phyloP scores from a whole-genome alignment of 768 basidiomycete genomes.

The Auricularia sp. region DNA sequence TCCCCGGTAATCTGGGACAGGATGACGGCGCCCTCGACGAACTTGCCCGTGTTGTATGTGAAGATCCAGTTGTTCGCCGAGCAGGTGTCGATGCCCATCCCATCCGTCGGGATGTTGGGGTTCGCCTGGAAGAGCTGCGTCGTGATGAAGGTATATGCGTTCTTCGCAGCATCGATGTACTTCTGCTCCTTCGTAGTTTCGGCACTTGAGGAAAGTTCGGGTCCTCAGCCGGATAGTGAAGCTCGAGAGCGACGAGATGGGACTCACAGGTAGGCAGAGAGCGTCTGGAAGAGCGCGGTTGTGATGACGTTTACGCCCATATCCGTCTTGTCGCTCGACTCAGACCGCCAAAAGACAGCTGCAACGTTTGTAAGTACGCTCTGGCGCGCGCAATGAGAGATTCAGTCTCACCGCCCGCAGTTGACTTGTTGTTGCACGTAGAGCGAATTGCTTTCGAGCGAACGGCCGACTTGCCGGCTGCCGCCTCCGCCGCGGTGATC shows the following conservation, averaged over 20 bases:
- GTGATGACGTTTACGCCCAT: conserved; percentile 39
- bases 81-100: conserved; percentile 37
- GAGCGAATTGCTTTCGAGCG: conserved; percentile 32
- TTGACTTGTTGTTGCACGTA: conserved; percentile 40
- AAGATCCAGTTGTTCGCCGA: conserved; percentile 38
- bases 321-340: conserved; percentile 29
- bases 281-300: background rate
- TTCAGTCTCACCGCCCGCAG: conserved; percentile 32
- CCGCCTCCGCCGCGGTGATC: conserved; percentile 31
- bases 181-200: conserved; percentile 34
- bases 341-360: conserved; percentile 43
- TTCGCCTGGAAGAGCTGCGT: conserved; percentile 31
- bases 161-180: conserved; percentile 36
- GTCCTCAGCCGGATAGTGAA: background rate
- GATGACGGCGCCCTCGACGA: conserved; percentile 40
- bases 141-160: conserved; percentile 39
- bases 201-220: conserved; percentile 38
- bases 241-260: background rate
- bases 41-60: conserved; percentile 47
- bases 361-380: background rate
- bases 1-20: conserved; percentile 34
- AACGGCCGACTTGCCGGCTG: conserved; percentile 25
- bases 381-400: too few species aligned
- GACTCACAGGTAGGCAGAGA: background rate
- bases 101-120: conserved; percentile 35